Evolutionary conservation across 1,284 basidiomycete genomes (phyloP), one percentile per base, ranked within the genome.

Genomic region (Rhodotorula glutinis): DNA sequence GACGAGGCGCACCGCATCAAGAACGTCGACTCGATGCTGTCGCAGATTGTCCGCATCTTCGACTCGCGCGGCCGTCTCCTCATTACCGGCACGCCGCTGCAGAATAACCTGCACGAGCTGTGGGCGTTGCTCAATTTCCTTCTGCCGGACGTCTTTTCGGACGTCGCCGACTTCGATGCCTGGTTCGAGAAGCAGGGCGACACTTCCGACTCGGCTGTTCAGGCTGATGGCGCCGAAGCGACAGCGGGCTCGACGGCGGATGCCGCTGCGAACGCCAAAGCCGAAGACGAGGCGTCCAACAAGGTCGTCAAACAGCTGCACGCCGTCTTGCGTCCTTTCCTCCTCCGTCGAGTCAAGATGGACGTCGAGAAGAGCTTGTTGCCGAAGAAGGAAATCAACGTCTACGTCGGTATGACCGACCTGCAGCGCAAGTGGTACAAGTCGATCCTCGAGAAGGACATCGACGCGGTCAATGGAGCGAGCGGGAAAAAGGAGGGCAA

Each of bases 1-100:
- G 95, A 99, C 81, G 96, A 99, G 81, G 96, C 95, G 1, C 96
- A 98, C 77, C 89, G 95, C 47, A 98, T 99, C 85, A 98, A 98
- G 83, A 98, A 98, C 76, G 93, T 95, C 75, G 92, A 98, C 78
- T 97, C 92, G 40, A 89, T 98, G 75, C 85, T 99, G 17, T 89
- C 89, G 23, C 92, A 98, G 80, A 97, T 98, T 76, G 93, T 98
- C 61, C 87, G 95, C 69, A 83, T 89, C 4, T 98, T 98, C 80
- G 86, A 86, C 74, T 91, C 89, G 54, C 86, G 95, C 52, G 92
- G 91, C 1, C 84, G 96, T 44, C 81, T 98, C 64, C 83, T 99
- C 62, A 98, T 99, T 76, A 98, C 95, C 1, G 96, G 95, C 44
- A 98, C 95, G 21, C 96, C 95, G 1, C 82, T 98, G 56, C 96